These are phyloP conservation scores for Neonectria magnoliae DNA, from an alignment of 2,329 filamentous ascomycete species.

Conservation along the genomic window DNA sequence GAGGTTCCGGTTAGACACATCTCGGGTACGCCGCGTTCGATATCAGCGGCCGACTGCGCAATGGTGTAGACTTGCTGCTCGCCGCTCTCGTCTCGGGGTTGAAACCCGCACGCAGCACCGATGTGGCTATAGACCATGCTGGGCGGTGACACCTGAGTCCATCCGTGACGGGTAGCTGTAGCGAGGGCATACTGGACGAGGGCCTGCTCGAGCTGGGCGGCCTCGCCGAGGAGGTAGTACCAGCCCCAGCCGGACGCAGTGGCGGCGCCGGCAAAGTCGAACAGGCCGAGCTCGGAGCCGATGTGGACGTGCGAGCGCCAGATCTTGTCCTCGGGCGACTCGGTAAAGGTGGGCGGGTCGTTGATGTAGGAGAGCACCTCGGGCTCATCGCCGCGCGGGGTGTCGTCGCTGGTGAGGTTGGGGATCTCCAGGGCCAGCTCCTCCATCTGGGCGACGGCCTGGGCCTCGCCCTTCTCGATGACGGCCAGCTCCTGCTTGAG, in stretches of 20 bases:
- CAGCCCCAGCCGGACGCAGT: conserved; percentile 94
- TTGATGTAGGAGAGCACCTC: conserved; percentile 82
- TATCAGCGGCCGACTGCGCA: conserved; percentile 72
- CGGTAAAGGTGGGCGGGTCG: conserved; percentile 62
- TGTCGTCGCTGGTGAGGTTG: conserved; percentile 82
- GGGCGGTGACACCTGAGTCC: conserved; percentile 84
- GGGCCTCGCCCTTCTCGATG: conserved; percentile 71
- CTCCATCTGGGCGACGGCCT: conserved; percentile 73
- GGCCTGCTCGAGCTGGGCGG: conserved; percentile 92
- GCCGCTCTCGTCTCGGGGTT: conserved; percentile 87
- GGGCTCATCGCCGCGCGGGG: conserved; percentile 75
- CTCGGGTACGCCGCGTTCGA: conserved; percentile 70
- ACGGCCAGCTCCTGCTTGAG: conserved; percentile 70
- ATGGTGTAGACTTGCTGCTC: conserved; percentile 93
- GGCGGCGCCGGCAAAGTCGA: conserved; percentile 86
- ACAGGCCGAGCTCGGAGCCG: conserved; percentile 83
- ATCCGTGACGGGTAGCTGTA: conserved; percentile 77
- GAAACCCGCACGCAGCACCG: conserved; percentile 90
- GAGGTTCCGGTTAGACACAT: conserved; percentile 87
- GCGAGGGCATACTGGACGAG: conserved; percentile 86
- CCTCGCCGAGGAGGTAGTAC: conserved; percentile 96
- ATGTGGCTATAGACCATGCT: conserved; percentile 94
- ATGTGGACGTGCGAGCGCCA: conserved; percentile 87
- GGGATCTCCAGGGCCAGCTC: conserved; percentile 80
- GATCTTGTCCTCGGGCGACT: conserved; percentile 46